These are phyloP conservation scores for Hansenula lynferdii DNA, from an alignment of 1,139 yeast genomes.

Conservation along the genomic window DNA sequence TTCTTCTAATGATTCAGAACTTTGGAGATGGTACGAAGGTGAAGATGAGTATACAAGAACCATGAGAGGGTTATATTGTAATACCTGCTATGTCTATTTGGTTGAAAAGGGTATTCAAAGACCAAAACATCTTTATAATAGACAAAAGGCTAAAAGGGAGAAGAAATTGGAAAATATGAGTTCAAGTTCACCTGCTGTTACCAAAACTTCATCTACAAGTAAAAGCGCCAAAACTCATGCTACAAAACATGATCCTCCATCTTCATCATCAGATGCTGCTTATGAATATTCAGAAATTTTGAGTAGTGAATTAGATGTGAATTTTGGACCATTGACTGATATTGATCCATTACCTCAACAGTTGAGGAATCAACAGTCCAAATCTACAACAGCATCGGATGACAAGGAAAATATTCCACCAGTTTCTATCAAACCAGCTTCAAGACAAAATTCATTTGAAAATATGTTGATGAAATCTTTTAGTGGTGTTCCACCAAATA, in stretches of 20 bases:
- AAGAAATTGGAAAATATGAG: constrained; percentile 1
- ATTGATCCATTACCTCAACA: constrained; percentile 37
- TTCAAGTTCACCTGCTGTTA: constrained; percentile 12
- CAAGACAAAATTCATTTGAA: constrained; percentile 22
- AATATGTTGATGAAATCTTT: constrained; percentile 24
- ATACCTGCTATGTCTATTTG: constrained; percentile 18
- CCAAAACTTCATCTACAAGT: constrained; percentile 13
- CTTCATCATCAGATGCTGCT: constrained; percentile 32
- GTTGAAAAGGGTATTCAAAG: constrained; percentile 20
- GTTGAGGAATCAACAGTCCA: not conserved
- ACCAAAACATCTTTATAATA: constrained; percentile 16
- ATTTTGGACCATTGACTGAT: constrained; percentile 52
- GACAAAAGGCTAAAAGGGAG: constrained; percentile 3
- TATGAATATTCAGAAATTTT: constrained; percentile 42
- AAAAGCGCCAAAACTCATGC: constrained; percentile 4
- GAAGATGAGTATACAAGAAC: constrained; percentile 17
- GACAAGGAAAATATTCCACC: constrained; percentile 28
- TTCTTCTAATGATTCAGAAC: constrained; percentile 19
- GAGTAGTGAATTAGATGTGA: constrained; percentile 39
- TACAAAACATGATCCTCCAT: constrained; percentile 3
- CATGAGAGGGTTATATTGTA: constrained; percentile 20
- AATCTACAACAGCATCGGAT: constrained; percentile 8
- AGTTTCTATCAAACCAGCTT: constrained; percentile 13
- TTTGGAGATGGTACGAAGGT: constrained; percentile 23
- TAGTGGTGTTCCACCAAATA: constrained; percentile 18